These are phyloP conservation scores for Aeschynomene evenia DNA, from an alignment of 306 rosid species.

Conservation along the genomic window DNA sequence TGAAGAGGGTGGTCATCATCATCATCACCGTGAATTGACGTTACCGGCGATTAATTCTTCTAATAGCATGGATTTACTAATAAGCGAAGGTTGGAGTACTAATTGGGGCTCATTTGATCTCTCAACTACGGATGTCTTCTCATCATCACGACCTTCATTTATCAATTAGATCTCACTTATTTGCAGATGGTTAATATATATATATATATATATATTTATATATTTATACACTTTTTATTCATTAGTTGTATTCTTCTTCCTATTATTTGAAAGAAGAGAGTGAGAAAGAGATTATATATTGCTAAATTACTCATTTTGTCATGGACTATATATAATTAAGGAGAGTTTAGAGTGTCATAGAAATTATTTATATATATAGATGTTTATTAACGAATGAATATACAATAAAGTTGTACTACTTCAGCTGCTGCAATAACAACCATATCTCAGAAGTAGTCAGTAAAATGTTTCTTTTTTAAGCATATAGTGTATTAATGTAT, in stretches of 20 bases:
- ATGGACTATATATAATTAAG: not conserved
- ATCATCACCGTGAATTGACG: too few species aligned
- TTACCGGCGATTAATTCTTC: conserved; percentile 29
- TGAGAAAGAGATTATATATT: not conserved
- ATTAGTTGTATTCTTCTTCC: conserved; percentile 8
- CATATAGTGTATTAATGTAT: too few species aligned
- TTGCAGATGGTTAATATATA: not conserved
- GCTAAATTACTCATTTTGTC: not conserved
- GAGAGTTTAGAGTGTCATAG: not conserved
- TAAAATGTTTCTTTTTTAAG: not conserved
- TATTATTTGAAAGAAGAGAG: conserved; percentile 22
- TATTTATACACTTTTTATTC: conserved; percentile 23
- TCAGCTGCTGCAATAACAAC: not conserved
- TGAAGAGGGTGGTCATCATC: conserved; percentile 3
- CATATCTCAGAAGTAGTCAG: not conserved
- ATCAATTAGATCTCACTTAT: conserved; percentile 8
- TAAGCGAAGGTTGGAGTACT: conserved; percentile 44
- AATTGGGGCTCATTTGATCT: conserved; percentile 67
- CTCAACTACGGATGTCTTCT: conserved; percentile 48
- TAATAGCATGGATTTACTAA: conserved; percentile 13
- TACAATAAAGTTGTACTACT: conserved; percentile 31
- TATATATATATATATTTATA: too few species aligned
- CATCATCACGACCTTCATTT: conserved; percentile 53
- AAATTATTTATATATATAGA: conserved; percentile 22
- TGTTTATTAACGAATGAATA: too few species aligned